Evolutionary conservation across 805 yeast genomes (phyloP), one percentile per base, ranked within the genome.

Genomic region (Kodamaea laetipori): DNA sequence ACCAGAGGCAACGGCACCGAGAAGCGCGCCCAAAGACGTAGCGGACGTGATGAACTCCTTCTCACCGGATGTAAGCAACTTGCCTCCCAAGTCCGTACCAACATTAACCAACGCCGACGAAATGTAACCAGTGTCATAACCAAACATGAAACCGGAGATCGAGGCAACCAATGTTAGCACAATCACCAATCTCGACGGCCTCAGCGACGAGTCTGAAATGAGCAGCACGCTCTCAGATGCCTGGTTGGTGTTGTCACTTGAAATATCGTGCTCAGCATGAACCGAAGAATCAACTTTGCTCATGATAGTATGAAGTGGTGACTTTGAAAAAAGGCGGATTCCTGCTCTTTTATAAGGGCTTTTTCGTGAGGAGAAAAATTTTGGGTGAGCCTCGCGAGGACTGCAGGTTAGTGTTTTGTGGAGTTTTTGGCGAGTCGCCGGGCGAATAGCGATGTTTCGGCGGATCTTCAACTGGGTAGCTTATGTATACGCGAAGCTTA

Each of bases 41-140:
- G 97, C 96, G 8, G 96, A 84, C 0, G 98, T 94, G 56, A 94
- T 89, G 51, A 87, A 71, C 67, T 90, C 96, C 66, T 88, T 86
- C 53, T 90, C 82, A 37, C 96, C 95, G 45, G 80, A 77, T 0
- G 90, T 71, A 42, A 90, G 72, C 0, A 61, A 55, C 44, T 74
- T 73, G 51, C 80, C 52, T 50, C 56, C 51, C 49, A 92, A 76
- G 60, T 87, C 96, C 4, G 81, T 78, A 9, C 90, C 90, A 37
- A 92, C 81, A 27, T 90, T 81, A 15, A 90, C 96, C 55, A 92
- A 73, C 0, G 97, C 97, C 13, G 95, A 83, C 3, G 98, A 92
- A 32, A 92, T 90, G 66, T 92, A 92, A 53, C 98, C 98, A 0
- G 98, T 92, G 64, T 92, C 99, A 60, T 92, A 92, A 53, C 99